Evolutionary conservation across 2,329 filamentous ascomycete species (phyloP).

Genomic region (Exophiala sideris): DNA sequence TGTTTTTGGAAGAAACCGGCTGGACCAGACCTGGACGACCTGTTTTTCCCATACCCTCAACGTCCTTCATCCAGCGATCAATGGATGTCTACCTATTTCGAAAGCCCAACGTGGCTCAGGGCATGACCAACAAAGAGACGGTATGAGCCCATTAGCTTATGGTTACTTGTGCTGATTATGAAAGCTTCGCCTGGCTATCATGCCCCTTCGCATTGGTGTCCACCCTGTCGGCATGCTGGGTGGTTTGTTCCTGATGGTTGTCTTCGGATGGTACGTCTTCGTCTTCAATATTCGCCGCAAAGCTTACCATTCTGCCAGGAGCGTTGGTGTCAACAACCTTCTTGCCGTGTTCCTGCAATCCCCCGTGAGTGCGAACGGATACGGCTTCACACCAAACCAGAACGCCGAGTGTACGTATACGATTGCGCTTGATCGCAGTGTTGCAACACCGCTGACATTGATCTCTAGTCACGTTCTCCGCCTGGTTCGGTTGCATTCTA

Average conservation of each 20-base stretch:
- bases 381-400: conserved; percentile 42
- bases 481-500: conserved; percentile 42
- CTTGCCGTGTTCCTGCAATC: conserved; percentile 41
- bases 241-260: conserved; percentile 7
- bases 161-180: not conserved
- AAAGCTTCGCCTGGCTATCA: not conserved
- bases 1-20: conserved; percentile 41
- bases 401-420: conserved; percentile 34
- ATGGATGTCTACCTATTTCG: not conserved
- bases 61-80: not conserved
- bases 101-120: not conserved
- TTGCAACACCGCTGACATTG: not conserved
- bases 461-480: conserved; percentile 34
- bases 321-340: conserved; percentile 30
- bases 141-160: not conserved
- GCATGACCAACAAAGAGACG: not conserved
- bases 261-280: conserved; percentile 4
- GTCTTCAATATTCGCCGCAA: not conserved
- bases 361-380: conserved; percentile 38
- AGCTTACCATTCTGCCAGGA: not conserved
- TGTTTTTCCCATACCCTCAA: not conserved
- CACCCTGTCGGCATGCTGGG: conserved; percentile 10
- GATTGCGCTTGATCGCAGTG: not conserved
- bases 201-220: conserved; percentile 31
- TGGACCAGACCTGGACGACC: conserved; percentile 31